Evolutionary conservation across 2,329 filamentous ascomycete species (phyloP).

Genomic region (Xylariomycetidae sp.): DNA sequence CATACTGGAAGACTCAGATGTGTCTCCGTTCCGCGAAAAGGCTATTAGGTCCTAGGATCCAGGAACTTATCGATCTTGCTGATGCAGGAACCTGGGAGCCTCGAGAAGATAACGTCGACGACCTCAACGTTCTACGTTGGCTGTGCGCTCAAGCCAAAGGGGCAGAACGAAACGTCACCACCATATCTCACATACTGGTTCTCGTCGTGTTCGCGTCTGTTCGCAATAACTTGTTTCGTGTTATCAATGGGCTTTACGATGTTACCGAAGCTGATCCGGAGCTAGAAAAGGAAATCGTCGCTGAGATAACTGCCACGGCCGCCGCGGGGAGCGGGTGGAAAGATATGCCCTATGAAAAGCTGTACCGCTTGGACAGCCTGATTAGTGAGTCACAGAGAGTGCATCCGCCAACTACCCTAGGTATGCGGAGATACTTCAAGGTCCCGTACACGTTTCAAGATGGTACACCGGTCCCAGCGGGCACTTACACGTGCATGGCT

Average conservation of each 20-base stretch:
- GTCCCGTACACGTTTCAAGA: conserved; percentile 1
- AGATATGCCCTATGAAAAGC: conserved; percentile 6
- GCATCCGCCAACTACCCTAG: background rate
- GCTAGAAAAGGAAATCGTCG: conserved; percentile 1
- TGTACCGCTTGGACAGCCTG: conserved; percentile 5
- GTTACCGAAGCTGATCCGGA: conserved; percentile 1
- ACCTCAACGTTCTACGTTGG: conserved; percentile 10
- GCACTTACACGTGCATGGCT: conserved; percentile 10
- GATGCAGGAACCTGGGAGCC: conserved; percentile 5
- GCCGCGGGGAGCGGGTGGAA: conserved; percentile 3
- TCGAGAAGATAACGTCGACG: conserved; percentile 3
- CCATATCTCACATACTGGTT: conserved; percentile 5
- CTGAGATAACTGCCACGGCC: conserved; percentile 8
- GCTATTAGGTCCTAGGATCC: conserved; percentile 6
- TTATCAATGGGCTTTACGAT: conserved; percentile 9
- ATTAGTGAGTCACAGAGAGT: conserved; percentile 3
- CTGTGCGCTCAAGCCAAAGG: conserved; percentile 3
- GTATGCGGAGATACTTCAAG: conserved; percentile 3
- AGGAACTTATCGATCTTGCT: conserved; percentile 4
- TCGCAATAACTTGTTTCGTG: conserved; percentile 7
- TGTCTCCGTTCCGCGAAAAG: conserved; percentile 1
- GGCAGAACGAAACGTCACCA: conserved; percentile 2
- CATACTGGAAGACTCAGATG: conserved; percentile 8
- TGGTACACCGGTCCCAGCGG: conserved; percentile 5
- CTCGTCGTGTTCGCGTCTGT: conserved; percentile 9